Percentiles rank a stretch among this genome's conserved stretches.
These are phyloP conservation scores for Penicillium angulare DNA, from an alignment of 495 filamentous ascomycete genomes.

Conservation along the genomic window DNA sequence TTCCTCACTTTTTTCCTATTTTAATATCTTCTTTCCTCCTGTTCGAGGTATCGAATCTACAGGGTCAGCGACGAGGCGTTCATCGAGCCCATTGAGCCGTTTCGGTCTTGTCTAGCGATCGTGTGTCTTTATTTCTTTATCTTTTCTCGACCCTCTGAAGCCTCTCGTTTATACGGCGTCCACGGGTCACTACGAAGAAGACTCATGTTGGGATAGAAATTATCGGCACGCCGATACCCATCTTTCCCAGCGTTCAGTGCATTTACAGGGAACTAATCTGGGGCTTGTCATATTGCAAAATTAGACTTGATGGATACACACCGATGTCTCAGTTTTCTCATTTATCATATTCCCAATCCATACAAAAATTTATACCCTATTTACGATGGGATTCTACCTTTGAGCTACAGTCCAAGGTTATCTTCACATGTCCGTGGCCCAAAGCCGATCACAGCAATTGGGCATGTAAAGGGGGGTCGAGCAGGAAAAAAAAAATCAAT, in stretches of 20 bases:
- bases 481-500: neutral
- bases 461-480: too few species aligned
- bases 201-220: neutral
- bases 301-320: slow-evolving; percentile 11
- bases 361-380: neutral
- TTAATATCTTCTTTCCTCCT: slow-evolving; percentile 5
- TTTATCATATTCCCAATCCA: neutral
- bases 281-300: slow-evolving; percentile 1
- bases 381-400: too few species aligned
- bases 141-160: slow-evolving; percentile 3
- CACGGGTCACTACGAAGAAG: slow-evolving; percentile 10
- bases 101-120: slow-evolving; percentile 22
- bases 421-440: too few species aligned
- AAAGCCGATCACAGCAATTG: too few species aligned
- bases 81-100: slow-evolving; percentile 9
- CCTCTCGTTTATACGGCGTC: slow-evolving; percentile 15
- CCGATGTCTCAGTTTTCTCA: slow-evolving; percentile 9
- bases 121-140: slow-evolving; percentile 2
- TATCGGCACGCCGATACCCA: neutral
- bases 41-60: slow-evolving; percentile 8
- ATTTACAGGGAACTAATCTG: slow-evolving; percentile 5
- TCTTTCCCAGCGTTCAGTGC: neutral
- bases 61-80: slow-evolving; percentile 17
- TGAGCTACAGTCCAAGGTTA: too few species aligned
- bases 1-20: slow-evolving; percentile 1